Conservation (phyloP, 192 early-diverging fungal species). For the Backusella psychrophila region DNA sequence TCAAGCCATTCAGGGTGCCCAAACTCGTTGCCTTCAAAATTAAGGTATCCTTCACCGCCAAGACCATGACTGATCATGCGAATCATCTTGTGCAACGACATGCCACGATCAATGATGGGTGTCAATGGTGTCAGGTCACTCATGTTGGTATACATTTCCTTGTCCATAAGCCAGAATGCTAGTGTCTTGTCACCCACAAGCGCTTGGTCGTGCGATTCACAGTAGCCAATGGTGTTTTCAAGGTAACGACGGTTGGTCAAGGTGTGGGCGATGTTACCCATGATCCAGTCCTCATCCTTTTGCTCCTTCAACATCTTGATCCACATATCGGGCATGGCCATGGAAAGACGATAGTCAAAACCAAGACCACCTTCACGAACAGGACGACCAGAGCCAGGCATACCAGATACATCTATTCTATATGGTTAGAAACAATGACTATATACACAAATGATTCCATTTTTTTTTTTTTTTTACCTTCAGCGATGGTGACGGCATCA, state of each 20-base stretch:
- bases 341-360: conserved; percentile 94
- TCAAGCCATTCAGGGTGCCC: conserved; percentile 99
- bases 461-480: too few species aligned
- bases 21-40: conserved; percentile 98
- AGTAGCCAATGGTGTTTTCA: conserved; percentile 95
- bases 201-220: conserved; percentile 97
- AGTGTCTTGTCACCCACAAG: conserved; percentile 98
- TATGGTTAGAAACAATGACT: too few species aligned
- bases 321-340: conserved; percentile 99
- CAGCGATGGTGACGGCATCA: conserved; percentile 83
- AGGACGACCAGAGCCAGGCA: conserved; percentile 93
- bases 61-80: conserved; percentile 82
- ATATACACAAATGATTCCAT: too few species aligned
- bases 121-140: conserved; percentile 74
- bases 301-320: conserved; percentile 96
- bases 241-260: conserved; percentile 88
- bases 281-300: conserved; percentile 89
- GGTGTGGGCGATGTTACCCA: conserved; percentile 81
- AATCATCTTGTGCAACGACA: conserved; percentile 97
- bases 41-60: conserved; percentile 96
- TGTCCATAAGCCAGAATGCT: conserved; percentile 99
- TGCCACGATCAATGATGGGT: conserved; percentile 91
- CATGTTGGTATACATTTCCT: conserved; percentile 99
- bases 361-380: conserved; percentile 90
- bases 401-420: conserved; percentile 89